Conservation (phyloP, 1,284 basidiomycete genomes). For the Leccinum pachyderme region DNA sequence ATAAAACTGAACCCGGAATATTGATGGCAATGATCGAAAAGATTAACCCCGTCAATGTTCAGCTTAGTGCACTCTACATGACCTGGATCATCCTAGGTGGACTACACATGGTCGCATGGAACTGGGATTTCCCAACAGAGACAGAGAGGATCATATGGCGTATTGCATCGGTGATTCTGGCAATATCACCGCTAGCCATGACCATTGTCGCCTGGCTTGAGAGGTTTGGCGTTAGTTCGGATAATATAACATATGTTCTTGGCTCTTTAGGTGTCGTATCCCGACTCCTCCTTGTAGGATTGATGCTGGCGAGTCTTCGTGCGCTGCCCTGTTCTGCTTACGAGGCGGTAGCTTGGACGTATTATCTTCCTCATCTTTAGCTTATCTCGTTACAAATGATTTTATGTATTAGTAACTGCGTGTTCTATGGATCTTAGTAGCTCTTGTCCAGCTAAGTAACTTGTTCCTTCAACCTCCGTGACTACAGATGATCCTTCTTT, state of each 20-base stretch:
- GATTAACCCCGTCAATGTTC: background rate
- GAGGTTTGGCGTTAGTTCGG: background rate
- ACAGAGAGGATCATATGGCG: background rate
- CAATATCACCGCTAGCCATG: background rate
- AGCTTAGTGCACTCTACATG: background rate
- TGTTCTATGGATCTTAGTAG: background rate
- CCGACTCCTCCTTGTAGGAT: background rate
- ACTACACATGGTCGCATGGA: background rate
- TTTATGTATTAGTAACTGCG: background rate
- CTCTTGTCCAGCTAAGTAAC: background rate
- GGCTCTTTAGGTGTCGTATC: background rate
- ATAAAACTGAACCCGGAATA: background rate
- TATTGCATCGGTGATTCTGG: background rate
- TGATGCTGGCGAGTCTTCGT: background rate
- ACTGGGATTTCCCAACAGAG: background rate
- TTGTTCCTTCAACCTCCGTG: background rate
- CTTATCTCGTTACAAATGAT: background rate
- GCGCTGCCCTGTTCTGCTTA: background rate
- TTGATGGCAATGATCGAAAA: background rate
- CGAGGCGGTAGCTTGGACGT: background rate
- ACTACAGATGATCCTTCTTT: no score
- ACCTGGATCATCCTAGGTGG: background rate
- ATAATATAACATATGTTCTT: background rate
- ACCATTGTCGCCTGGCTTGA: background rate
- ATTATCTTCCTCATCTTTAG: background rate